phyloP scores from a whole-genome alignment of 768 basidiomycete species.

The Collybia mongolica region DNA sequence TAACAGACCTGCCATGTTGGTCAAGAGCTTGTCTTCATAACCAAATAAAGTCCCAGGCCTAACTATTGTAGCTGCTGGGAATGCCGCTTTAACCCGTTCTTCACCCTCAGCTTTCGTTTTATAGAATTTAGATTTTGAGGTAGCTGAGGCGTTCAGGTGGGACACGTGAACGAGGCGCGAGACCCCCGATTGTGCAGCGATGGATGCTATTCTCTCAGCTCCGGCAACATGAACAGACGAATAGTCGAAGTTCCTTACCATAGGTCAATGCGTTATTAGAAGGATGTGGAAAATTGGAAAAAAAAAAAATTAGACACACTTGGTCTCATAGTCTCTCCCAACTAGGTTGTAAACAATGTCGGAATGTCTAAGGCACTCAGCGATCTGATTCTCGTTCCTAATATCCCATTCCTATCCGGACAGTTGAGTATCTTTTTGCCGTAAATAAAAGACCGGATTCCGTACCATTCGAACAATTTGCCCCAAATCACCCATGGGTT shows the following conservation, averaged over 20 bases:
- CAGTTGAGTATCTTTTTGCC: constrained; percentile 11
- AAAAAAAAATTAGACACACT: constrained; percentile 63
- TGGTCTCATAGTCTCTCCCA: constrained; percentile 93
- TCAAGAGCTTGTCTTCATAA: constrained; percentile 92
- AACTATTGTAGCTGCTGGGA: constrained; percentile 85
- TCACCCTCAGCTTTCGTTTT: constrained; percentile 90
- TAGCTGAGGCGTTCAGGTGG: constrained; percentile 84
- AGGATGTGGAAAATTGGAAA: constrained; percentile 3
- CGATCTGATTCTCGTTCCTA: constrained; percentile 86
- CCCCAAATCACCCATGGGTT: constrained; percentile 94
- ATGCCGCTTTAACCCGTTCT: constrained; percentile 77
- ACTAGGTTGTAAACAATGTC: constrained; percentile 97
- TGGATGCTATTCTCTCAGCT: constrained; percentile 81
- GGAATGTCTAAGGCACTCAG: constrained; percentile 91
- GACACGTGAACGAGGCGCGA: constrained; percentile 91
- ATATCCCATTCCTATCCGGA: constrained; percentile 89
- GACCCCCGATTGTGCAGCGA: constrained; percentile 77
- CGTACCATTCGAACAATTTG: constrained; percentile 92
- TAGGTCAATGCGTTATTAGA: constrained; percentile 1
- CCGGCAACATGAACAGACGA: constrained; percentile 79
- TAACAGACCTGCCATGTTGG: constrained; percentile 83
- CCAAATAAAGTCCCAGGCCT: constrained; percentile 87
- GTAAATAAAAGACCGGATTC: not conserved
- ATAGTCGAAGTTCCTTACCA: constrained; percentile 81
- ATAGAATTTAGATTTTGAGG: constrained; percentile 83